phyloP scores from a whole-genome alignment of 73 alveolate species.

The Tetrahymena elliotti region DNA sequence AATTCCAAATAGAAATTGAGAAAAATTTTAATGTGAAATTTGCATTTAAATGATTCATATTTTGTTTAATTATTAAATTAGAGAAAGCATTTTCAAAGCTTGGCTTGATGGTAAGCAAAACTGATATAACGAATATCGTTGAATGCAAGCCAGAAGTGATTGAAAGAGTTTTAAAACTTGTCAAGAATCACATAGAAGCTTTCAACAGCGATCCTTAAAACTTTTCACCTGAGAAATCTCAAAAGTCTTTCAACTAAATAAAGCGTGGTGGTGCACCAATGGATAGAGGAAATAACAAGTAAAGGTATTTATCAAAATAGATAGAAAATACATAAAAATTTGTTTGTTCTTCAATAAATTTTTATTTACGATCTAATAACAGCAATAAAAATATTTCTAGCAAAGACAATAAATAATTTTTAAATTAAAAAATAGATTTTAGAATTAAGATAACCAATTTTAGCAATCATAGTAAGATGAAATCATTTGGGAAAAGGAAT shows the following conservation, averaged over 20 bases:
- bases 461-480: not conserved
- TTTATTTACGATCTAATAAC: not conserved
- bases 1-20: not conserved
- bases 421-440: not conserved
- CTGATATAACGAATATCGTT: slow-evolving; percentile 38
- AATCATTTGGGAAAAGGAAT: slow-evolving; percentile 54
- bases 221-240: not conserved
- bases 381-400: not conserved
- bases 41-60: not conserved
- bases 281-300: not conserved
- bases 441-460: not conserved
- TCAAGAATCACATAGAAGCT: slow-evolving; percentile 25
- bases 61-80: not conserved
- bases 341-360: not conserved
- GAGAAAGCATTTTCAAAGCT: slow-evolving; percentile 52
- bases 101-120: slow-evolving; percentile 31
- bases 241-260: slow-evolving; percentile 16
- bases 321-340: not conserved
- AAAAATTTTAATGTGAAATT: not conserved
- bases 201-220: not conserved
- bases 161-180: slow-evolving; percentile 52
- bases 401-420: not conserved
- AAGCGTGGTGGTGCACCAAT: slow-evolving; percentile 6
- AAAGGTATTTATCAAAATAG: not conserved
- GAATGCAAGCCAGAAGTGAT: slow-evolving; percentile 54